Evolutionary conservation across 2,329 filamentous ascomycete species (phyloP).

Genomic region (Coleophoma crateriformis): DNA sequence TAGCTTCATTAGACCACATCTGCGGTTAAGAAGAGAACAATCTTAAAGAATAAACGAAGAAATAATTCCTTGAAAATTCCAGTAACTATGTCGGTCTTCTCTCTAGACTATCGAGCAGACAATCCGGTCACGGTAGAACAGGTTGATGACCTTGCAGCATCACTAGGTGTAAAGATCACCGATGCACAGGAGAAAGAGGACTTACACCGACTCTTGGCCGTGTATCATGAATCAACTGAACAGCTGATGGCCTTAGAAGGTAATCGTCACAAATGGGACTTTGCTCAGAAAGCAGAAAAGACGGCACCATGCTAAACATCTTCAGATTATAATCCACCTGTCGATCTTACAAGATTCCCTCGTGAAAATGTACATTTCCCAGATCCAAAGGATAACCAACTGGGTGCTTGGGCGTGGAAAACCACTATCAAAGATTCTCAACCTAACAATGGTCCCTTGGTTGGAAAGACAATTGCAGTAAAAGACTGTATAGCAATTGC

Average conservation of each 20-base stretch:
- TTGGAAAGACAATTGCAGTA: constrained; percentile 39
- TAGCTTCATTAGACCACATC: neutral
- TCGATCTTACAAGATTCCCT: constrained; percentile 31
- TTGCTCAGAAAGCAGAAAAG: neutral
- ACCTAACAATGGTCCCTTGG: constrained; percentile 16
- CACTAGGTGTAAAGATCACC: constrained; percentile 25
- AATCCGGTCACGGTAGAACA: constrained; percentile 4
- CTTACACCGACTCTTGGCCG: constrained; percentile 28
- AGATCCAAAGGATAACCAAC: constrained; percentile 33
- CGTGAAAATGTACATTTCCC: constrained; percentile 37
- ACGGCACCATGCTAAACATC: neutral
- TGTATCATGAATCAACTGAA: constrained; percentile 33
- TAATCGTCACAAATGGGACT: neutral
- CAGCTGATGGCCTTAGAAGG: constrained; percentile 21
- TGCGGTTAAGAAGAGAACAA: too few relatives aligned
- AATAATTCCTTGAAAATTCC: too few relatives aligned
- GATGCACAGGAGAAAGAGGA: constrained; percentile 31
- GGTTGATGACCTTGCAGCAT: constrained; percentile 15
- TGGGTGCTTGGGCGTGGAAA: constrained; percentile 46
- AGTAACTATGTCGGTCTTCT: constrained; percentile 10
- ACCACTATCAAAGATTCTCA: constrained; percentile 35
- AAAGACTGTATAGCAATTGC: constrained; percentile 51
- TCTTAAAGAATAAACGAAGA: too few relatives aligned
- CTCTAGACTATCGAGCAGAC: constrained; percentile 1
- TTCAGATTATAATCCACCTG: constrained; percentile 25